Evolutionary conservation across 2,329 filamentous ascomycete genomes (phyloP).

Genomic region (Sphaerulina vaccinii): DNA sequence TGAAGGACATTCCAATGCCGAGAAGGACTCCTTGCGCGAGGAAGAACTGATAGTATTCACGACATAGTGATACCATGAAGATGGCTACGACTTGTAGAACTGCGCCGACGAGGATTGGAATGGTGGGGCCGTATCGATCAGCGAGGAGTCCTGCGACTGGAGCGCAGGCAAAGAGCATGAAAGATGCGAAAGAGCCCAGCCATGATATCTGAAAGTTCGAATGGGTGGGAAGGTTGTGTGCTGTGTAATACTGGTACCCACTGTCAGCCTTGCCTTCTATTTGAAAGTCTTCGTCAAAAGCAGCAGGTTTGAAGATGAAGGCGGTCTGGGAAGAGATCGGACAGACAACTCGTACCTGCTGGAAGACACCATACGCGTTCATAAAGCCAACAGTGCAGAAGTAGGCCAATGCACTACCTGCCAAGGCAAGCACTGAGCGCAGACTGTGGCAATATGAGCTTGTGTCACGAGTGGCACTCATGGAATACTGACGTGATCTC

Average conservation of each 20-base stretch:
- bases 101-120: conserved; percentile 25
- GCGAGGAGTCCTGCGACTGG: conserved; percentile 31
- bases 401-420: conserved; percentile 22
- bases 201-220: conserved; percentile 33
- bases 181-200: conserved; percentile 33
- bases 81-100: conserved; percentile 45
- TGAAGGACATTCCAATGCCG: conserved; percentile 44
- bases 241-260: conserved; percentile 28
- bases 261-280: not conserved
- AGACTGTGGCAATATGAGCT: conserved; percentile 6
- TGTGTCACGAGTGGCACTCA: not conserved
- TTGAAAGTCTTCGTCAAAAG: not conserved
- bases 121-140: conserved; percentile 31
- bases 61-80: conserved; percentile 49
- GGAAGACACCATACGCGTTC: conserved; percentile 31
- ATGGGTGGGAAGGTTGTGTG: conserved; percentile 20
- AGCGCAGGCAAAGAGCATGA: conserved; percentile 31
- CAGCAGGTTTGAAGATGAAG: too few species aligned
- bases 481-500: conserved; percentile 11
- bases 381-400: conserved; percentile 32
- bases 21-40: conserved; percentile 51
- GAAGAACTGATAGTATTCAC: conserved; percentile 54
- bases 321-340: too few species aligned
- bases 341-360: conserved; percentile 13
- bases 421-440: conserved; percentile 21